These are phyloP conservation scores for Plasmodium sp. DNA, from an alignment of 169 alveolate species.

Conservation along the genomic window DNA sequence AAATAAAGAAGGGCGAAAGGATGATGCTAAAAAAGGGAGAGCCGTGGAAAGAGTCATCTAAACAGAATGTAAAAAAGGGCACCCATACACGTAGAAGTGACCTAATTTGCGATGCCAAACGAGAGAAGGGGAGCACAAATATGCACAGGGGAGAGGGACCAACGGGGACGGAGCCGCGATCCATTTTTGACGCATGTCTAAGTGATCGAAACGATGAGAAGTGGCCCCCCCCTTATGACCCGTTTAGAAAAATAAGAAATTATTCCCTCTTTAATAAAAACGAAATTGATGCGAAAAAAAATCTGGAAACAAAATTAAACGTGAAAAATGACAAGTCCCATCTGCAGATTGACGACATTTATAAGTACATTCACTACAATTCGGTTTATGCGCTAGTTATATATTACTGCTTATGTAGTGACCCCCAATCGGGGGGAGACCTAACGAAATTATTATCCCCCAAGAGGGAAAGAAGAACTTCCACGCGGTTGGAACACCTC, in stretches of 20 bases:
- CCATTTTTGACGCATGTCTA: slow-evolving; percentile 8
- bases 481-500: not conserved
- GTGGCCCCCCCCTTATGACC: not conserved
- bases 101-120: not conserved
- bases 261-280: not conserved
- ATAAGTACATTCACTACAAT: slow-evolving; percentile 19
- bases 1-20: slow-evolving; percentile 6
- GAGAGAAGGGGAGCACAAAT: not conserved
- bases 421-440: not conserved
- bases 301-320: slow-evolving; percentile 37
- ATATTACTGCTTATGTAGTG: slow-evolving; percentile 41
- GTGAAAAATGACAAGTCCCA: slow-evolving; percentile 2
- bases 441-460: not conserved
- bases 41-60: not conserved
- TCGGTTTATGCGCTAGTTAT: slow-evolving; percentile 39
- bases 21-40: not conserved
- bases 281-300: slow-evolving; percentile 20
- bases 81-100: not conserved
- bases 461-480: not conserved
- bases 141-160: not conserved
- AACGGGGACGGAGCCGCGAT: not conserved
- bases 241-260: slow-evolving; percentile 15
- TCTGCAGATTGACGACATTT: slow-evolving; percentile 30
- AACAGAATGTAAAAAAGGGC: not conserved
- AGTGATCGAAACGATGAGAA: not conserved